phyloP scores from a whole-genome alignment of 768 basidiomycete genomes.

The Psilocybe cyanescens region DNA sequence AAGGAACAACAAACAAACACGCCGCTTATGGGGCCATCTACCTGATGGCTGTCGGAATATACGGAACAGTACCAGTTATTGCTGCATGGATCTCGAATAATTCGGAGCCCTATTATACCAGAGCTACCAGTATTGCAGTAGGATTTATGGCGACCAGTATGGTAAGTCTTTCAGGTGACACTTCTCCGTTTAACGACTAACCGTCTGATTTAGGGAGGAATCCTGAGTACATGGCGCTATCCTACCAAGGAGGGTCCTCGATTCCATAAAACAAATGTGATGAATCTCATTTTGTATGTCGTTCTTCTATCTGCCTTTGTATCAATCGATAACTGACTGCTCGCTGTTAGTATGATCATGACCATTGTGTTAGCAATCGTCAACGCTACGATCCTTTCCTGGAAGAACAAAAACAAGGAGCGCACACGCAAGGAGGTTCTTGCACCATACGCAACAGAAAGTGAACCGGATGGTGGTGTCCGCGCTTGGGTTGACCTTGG shows the following conservation, averaged over 20 bases:
- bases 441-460: slow-evolving; percentile 31
- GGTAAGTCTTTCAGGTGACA: slow-evolving; percentile 20
- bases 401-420: slow-evolving; percentile 29
- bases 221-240: slow-evolving; percentile 41
- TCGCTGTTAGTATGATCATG: slow-evolving; percentile 18
- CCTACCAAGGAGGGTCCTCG: slow-evolving; percentile 38
- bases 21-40: slow-evolving; percentile 34
- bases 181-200: not conserved
- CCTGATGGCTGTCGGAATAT: slow-evolving; percentile 35
- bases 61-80: slow-evolving; percentile 30
- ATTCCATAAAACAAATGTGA: slow-evolving; percentile 36
- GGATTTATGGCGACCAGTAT: slow-evolving; percentile 37
- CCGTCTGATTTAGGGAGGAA: slow-evolving; percentile 31
- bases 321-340: slow-evolving; percentile 20
- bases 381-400: slow-evolving; percentile 30
- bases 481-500: slow-evolving; percentile 37
- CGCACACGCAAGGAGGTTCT: slow-evolving; percentile 28
- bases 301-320: not conserved
- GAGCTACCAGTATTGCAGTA: slow-evolving; percentile 35
- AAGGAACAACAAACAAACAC: slow-evolving; percentile 27
- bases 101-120: slow-evolving; percentile 36
- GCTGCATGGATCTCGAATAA: slow-evolving; percentile 41
- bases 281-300: slow-evolving; percentile 37
- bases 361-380: slow-evolving; percentile 11
- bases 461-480: slow-evolving; percentile 29